Conservation (phyloP, 2,329 filamentous ascomycete genomes). For the Graphiopsis chlorocephala region DNA sequence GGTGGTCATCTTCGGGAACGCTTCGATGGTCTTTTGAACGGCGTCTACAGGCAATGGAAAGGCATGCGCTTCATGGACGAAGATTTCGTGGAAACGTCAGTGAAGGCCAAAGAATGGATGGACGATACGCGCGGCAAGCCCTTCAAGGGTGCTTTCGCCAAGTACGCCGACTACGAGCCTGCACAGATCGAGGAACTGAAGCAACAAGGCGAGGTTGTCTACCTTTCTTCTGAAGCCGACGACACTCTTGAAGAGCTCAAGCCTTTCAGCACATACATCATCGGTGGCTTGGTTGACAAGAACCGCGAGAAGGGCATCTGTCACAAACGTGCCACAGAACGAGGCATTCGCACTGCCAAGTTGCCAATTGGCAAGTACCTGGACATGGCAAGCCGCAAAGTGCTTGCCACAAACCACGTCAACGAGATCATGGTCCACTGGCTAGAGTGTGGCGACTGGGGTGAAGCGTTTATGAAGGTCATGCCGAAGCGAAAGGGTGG, state of each 20-base stretch:
- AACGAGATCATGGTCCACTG: slow-evolving; percentile 94
- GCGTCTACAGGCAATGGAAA: slow-evolving; percentile 76
- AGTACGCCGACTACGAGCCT: slow-evolving; percentile 22
- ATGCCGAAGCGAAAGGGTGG: slow-evolving; percentile 91
- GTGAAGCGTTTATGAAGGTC: slow-evolving; percentile 78
- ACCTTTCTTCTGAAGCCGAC: slow-evolving; percentile 88
- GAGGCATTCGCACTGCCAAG: slow-evolving; percentile 81
- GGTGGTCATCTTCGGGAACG: slow-evolving; percentile 69
- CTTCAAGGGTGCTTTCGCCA: slow-evolving; percentile 26
- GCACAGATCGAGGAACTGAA: slow-evolving; percentile 22
- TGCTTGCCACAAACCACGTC: slow-evolving; percentile 93
- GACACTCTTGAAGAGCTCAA: slow-evolving; percentile 79
- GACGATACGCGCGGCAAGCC: slow-evolving; percentile 39
- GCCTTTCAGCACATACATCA: slow-evolving; percentile 85
- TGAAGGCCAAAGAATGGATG: slow-evolving; percentile 68
- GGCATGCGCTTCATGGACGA: slow-evolving; percentile 69
- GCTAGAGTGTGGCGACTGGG: slow-evolving; percentile 90
- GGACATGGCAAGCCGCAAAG: slow-evolving; percentile 80
- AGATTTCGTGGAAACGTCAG: slow-evolving; percentile 69
- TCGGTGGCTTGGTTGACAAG: slow-evolving; percentile 92
- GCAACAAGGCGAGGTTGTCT: slow-evolving; percentile 63
- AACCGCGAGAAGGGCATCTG: slow-evolving; percentile 95
- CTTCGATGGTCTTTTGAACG: slow-evolving; percentile 71
- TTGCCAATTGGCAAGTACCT: slow-evolving; percentile 95
- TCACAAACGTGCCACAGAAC: slow-evolving; percentile 72